Evolutionary conservation across 225 moss, liverwort and hornwort species (phyloP), one percentile per base, ranked within the genome.

Genomic region (Thuidium tamariscinum): DNA sequence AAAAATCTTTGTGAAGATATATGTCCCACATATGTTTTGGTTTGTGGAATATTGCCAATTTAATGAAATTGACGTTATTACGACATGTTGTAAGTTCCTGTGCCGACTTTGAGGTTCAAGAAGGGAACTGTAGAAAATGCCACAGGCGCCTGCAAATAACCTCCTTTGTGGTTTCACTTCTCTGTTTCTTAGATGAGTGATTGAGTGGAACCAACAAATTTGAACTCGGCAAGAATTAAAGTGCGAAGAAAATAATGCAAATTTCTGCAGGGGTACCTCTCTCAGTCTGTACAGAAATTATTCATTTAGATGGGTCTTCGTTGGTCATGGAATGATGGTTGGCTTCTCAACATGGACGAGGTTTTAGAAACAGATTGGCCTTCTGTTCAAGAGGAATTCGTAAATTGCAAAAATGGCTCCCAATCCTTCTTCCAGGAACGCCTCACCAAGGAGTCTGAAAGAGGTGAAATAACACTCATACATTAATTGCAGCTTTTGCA

Each of bases 341-440:
- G 86, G 90, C 59, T 51, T 82, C 49, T 89, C 88, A 82, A 91
- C 84, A 37, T 87, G 74, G 85, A 84, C 62, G 88, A 70, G 42
- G 59, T 69, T 71, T 70, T 89, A 79, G 84, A 84, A n/a, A 65
- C 90, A 93, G 90, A 91, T 85, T 90, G 88, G 85, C 55, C 74
- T 46, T 90, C 86, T 68, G 84, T 54, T 80, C 64, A 9, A 69
- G 83, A 72, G 48, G 68, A 89, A 30, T 74, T 12, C 34, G 26
- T 77, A 72, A 88, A 87, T 87, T 90, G 90, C 89, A 87, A 68
- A 80, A 88, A 86, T 81, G 91, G 85, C 0, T 89, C 93, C 17
- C 89, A 87, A 66, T 77, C 83, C 22, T 89, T 89, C 22, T 89
- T 82, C 79, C 84, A 77, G 67, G 88, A 90, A 70, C 89, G 59